Conservation (phyloP, 108 stramenopile species). For the Cylindrotheca closterium region DNA sequence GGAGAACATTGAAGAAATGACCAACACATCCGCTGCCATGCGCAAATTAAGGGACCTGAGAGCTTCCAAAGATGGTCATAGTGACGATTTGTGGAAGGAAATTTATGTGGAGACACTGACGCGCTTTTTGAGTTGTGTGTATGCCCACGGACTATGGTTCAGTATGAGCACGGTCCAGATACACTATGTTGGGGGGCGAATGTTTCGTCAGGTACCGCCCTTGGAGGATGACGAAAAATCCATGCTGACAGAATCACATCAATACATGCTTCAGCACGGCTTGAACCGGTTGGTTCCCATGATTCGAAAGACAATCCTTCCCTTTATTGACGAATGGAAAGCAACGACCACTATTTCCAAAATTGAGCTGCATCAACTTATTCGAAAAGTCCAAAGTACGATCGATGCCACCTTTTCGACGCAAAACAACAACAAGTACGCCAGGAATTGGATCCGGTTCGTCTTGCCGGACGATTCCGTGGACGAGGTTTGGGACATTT, state of each 20-base stretch:
- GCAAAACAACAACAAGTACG: not conserved
- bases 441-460: not conserved
- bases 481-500: slow-evolving; percentile 11
- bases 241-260: not conserved
- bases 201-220: not conserved
- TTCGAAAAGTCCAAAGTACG: not conserved
- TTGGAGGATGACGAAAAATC: not conserved
- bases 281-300: not conserved
- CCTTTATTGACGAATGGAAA: not conserved
- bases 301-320: not conserved
- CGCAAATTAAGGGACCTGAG: not conserved
- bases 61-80: not conserved
- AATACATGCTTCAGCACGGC: not conserved
- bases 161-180: not conserved
- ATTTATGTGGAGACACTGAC: not conserved
- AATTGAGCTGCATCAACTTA: not conserved
- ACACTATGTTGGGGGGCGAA: not conserved
- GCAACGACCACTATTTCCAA: not conserved
- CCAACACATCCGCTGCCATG: not conserved
- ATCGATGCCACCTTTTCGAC: not conserved
- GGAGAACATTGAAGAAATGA: not conserved
- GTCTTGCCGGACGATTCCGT: not conserved
- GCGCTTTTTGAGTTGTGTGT: not conserved
- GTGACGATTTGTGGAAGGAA: not conserved
- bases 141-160: not conserved